Evolutionary conservation across 495 filamentous ascomycete species (phyloP), one percentile per base, ranked within the genome.

Genomic region (Tuber microsphaerosporum): DNA sequence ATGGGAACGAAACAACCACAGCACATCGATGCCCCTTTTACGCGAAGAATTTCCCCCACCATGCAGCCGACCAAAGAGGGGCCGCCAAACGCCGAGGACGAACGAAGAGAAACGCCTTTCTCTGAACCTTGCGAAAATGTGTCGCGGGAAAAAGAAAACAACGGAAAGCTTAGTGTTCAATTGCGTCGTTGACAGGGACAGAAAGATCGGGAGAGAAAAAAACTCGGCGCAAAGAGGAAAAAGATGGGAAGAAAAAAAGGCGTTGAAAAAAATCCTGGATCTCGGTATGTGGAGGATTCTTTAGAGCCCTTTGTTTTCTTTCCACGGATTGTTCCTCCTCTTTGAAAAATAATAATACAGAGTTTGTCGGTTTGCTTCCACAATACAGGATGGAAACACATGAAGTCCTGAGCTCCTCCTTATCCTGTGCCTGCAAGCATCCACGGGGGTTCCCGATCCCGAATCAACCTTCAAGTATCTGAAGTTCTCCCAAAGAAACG

Each of bases 11-110:
- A 34, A 16, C 56, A 65, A 65, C 56, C 56, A 65, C 56, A 65
- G 56, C 56, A 65, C 26, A 65, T 65, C 56, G 14, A 34, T 65
- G 6, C 56, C 56, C 56, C 56, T 65, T 65, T 65, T 65, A 65
- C 56, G 26, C 56, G 56, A 34, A 65, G 16, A 65, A 65, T 65
- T 5, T 65, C 56, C 48, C 41, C 56, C 56, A 34, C 56, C 26
- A 65, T 65, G 56, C 56, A 16, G 34, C 12, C 14, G 56, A 65
- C 26, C 26, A 34, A 34, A 17, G 56, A 65, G 26, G 56, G 51
- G 26, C 14, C 17, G 56, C 14, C 14, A 34, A 31, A 34, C 31
- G 26, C 56, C 14, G 26, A 19, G 26, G 26, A 34, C 14, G 12
- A 65, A 61, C 51, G n/a, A 61, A 61, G n/a, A 61, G 51, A 61